Base-by-base conservation (phyloP, 768 basidiomycete species). In the Strobilomyces echinocephalus region DNA sequence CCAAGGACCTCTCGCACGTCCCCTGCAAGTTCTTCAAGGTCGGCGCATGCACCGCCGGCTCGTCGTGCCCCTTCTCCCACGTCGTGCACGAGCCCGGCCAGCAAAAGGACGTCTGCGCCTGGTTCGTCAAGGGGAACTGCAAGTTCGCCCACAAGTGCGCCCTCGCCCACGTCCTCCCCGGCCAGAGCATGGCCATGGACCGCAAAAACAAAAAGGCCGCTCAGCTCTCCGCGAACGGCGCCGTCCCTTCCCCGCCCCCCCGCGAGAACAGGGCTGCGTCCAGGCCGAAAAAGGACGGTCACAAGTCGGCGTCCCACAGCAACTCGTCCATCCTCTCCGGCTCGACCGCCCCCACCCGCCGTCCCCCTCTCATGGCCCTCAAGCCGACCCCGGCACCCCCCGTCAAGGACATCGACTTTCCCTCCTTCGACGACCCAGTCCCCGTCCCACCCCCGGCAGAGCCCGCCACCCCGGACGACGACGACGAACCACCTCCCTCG, bases 11-110 rank as follows among this genome's bases (percentile, higher is more conserved):
- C 51, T 91, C 90, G 3, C 94, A 97, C 77, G 95, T 98, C 14
- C 95, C 95, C 2, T 98, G 95, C 76, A 91, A 95, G 74, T 97
- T 97, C 81, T 97, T 85, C 83, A 91, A 88, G 66, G 88, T 91
- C 58, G 92, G 94, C 33, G 87, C 85, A 12, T 98, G 95, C 72
- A 95, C 94, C 5, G 95, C 95, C 10, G 95, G 95, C 33, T 75
- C 90, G 4, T 87, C 89, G 3, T 98, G 95, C 69, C 92, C 91
- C n/a, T 98, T 98, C 79, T 94, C 93, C 28, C 95, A 98, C 70
- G 66, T 69, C 53, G 63, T 76, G 7, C 72, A 79, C 53, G 89
- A 92, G 60, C 85, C 91, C 28, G 87, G 91, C 4, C 81, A 81
- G 42, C 82, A 83, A 56, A 91, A 91, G 68, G 89, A 89, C 58